Evolutionary conservation across 2,329 filamentous ascomycete genomes (phyloP), one percentile per base, ranked within the genome.

Genomic region (Ilyonectria destructans): DNA sequence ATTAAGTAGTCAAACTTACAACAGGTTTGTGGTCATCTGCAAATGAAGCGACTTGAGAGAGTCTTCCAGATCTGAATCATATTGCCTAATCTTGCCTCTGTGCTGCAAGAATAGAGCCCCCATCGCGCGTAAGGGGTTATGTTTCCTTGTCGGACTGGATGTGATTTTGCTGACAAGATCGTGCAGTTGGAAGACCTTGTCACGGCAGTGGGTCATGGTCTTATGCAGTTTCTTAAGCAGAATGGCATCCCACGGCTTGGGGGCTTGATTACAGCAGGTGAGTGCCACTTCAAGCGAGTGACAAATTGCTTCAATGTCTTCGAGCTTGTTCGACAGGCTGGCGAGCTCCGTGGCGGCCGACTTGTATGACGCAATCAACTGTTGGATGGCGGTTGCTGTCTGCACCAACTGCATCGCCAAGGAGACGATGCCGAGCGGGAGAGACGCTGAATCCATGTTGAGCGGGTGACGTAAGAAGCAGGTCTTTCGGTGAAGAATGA

Each of bases 371-470:
- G 33, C 9, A 4, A 70, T 71, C 43, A 68, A 7, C 2, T 51
- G 26, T 2, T 63, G 63, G 19, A 72, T 67, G 0, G 68, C 31
- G 0, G 9, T 51, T 0, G 51, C 56, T 0, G 52, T 52, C 3
- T 54, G 33, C 6, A 56, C 29, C 0, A 72, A 35, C n/a, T 72
- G 68, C 19, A 66, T 33, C 15, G 58, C 63, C 2, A 70, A 9
- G 0, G 70, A 59, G 1, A 64, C 45, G 1, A 72, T 58, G 4
- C 61, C 65, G 5, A 72, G 64, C 1, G 67, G 45, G 4, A 71
- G 45, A 0, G 70, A 71, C 6, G 45, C 63, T 6, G 70, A 67
- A 43, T 72, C 61, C 67, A 72, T 71, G 1, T 2, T 40, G 26
- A 26, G 26, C 26, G 5, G 26, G 26, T 1, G 26, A 26, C 5